phyloP scores from a whole-genome alignment of 2,329 filamentous ascomycete species.

The Daldinia eschscholtzii region DNA sequence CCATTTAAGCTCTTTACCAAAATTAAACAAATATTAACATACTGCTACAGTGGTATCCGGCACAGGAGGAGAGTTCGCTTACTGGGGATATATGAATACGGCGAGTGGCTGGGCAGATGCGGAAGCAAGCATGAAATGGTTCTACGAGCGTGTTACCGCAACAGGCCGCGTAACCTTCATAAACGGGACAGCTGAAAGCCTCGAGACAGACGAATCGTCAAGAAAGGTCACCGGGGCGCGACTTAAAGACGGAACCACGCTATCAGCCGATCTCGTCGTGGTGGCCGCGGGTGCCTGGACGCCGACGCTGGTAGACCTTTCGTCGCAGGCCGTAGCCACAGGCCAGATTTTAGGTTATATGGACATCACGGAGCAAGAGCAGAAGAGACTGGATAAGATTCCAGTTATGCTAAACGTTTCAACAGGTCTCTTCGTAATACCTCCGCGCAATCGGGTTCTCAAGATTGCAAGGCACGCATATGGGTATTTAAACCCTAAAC shows the following conservation, averaged over 20 bases:
- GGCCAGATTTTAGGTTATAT: constrained; percentile 87
- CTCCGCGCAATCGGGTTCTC: constrained; percentile 71
- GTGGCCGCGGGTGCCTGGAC: constrained; percentile 93
- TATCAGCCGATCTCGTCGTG: constrained; percentile 79
- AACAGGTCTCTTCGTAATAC: constrained; percentile 80
- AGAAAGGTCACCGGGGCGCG: constrained; percentile 68
- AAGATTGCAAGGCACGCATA: constrained; percentile 79
- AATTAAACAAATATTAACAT: not conserved
- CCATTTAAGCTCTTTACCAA: not conserved
- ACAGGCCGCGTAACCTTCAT: constrained; percentile 69
- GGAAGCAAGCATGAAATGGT: constrained; percentile 74
- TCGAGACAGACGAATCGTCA: constrained; percentile 55
- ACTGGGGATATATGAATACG: constrained; percentile 80
- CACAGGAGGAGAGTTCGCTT: constrained; percentile 67
- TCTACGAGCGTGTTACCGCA: constrained; percentile 66
- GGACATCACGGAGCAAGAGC: constrained; percentile 77
- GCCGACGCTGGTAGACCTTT: constrained; percentile 79
- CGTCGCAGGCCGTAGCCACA: constrained; percentile 81
- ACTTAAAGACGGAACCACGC: constrained; percentile 61
- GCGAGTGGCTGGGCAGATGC: constrained; percentile 86
- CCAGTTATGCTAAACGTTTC: constrained; percentile 81
- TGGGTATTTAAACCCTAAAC: constrained; percentile 71
- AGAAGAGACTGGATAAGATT: constrained; percentile 71
- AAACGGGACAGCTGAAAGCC: constrained; percentile 61
- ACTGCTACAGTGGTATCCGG: constrained; percentile 49